Evolutionary conservation across 495 filamentous ascomycete genomes (phyloP), one percentile per base, ranked within the genome.

Genomic region (Penicillium steckii): DNA sequence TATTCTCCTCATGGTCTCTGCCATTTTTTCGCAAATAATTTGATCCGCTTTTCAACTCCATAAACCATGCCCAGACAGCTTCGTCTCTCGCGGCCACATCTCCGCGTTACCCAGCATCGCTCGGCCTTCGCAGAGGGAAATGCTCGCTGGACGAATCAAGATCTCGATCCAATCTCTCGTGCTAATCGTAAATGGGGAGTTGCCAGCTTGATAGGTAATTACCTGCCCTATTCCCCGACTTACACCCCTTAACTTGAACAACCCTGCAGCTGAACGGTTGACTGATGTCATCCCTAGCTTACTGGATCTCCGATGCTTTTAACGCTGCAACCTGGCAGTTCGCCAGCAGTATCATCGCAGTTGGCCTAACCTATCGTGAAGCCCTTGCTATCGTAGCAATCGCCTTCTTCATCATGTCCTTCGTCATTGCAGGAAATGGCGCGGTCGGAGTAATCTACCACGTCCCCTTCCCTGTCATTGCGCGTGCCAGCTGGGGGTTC

Each of bases 401-500:
- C 26, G 81, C 74, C 5, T 85, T 82, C 68, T 77, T 84, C 54
- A 80, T 81, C 56, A 77, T 87, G 30, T 80, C 81, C 7, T 76
- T 85, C 45, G 78, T 84, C 12, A 85, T 87, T 55, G 71, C 82
- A 13, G 72, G 80, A 15, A 88, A 86, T 54, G 85, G 85, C 33
- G 80, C 81, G 7, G 81, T 83, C 23, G 81, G 83, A 8, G 77
- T 80, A 23, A 77, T 79, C 46, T 80, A 85, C 53, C 85, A 87
- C 57, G 73, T 83, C 6, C 83, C 84, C 4, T 90, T 89, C 67
- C 83, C 85, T 8, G 84, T 89, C 4, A 78, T 85, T 47, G 78
- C 82, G 1, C 79, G 85, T 15, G 83, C 84, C 8, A 75, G 75
- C 52, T 90, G 85, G 70, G 86, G 86, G 1, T 89, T 85, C 67